Conservation (phyloP, 768 basidiomycete genomes). For the Leccinum imitatum region DNA sequence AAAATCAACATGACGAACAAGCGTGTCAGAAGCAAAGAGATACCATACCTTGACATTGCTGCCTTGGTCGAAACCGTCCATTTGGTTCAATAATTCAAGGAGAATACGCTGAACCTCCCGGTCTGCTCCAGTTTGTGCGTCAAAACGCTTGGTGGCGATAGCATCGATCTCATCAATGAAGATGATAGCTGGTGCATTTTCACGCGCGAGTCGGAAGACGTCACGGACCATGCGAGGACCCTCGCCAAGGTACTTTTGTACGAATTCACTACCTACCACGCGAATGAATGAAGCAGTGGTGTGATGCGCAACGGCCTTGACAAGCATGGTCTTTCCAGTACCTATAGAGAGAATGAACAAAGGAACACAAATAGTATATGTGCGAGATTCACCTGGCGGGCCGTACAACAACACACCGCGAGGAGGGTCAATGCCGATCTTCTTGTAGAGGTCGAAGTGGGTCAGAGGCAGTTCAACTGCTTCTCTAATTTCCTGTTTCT, state of each 20-base stretch:
- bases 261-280: slow-evolving; percentile 97
- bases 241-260: slow-evolving; percentile 99
- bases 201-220: slow-evolving; percentile 95
- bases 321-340: slow-evolving; percentile 99
- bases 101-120: slow-evolving; percentile 98
- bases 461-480: slow-evolving; percentile 95
- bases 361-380: neutral
- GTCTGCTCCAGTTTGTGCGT: slow-evolving; percentile 98
- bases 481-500: slow-evolving; percentile 99
- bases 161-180: slow-evolving; percentile 99
- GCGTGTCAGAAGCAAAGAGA: neutral
- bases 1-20: neutral
- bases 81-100: slow-evolving; percentile 95
- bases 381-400: slow-evolving; percentile 71
- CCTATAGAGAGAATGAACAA: slow-evolving; percentile 46
- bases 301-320: slow-evolving; percentile 98
- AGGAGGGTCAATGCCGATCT: slow-evolving; percentile 99
- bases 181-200: slow-evolving; percentile 97
- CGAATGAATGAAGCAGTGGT: slow-evolving; percentile 98
- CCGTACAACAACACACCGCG: slow-evolving; percentile 96
- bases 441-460: slow-evolving; percentile 98
- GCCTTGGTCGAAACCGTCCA: slow-evolving; percentile 99
- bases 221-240: slow-evolving; percentile 99
- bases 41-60: slow-evolving; percentile 97
- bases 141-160: slow-evolving; percentile 99